Evolutionary conservation across 2,329 filamentous ascomycete species (phyloP), one percentile per base, ranked within the genome.

Genomic region (Colletotrichum tropicicola): DNA sequence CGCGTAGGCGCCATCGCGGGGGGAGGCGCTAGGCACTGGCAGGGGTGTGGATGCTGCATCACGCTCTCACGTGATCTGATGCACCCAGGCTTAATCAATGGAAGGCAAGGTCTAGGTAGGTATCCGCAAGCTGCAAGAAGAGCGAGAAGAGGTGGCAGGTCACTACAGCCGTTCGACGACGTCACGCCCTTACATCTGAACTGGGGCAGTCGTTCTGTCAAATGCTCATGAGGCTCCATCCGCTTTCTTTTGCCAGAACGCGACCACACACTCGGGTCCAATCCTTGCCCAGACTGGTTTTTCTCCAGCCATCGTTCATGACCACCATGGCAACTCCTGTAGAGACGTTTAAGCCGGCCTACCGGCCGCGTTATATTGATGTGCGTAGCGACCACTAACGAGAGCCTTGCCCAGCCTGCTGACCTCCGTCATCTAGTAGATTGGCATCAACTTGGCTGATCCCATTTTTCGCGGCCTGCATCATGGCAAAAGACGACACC

Each of bases 391-490:
- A 17, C 35, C 17, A 65, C 27, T 15, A 17, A 12, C 27, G 27
- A 19, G 10, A 3, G 32, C 7, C 10, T 17, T 51, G n/a, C n/a
- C n/a, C 41, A n/a, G 56, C 44, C 12, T 57, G 17, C 68, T 71
- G 30, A 71, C 59, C 9, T 35, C 13, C 12, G 10, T 37, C 15
- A 41, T 30, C 39, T 59, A 72, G 68, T 75, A 91, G 88, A 91
- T 99, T 73, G 96, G 95, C 62, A 98, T 99, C 83, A 99, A 99
- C 78, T 87, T 99, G 59, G 92, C 94, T 56, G 96, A 99, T 74
- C 92, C 92, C 55, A 93, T 98, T 65, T 99, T 95, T 78, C 87
- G 88, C 48, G 96, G 96, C 53, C 79, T 87, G 43, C 97, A 98
- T 74, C 91, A 97, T 74, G 93, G 92, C 72, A 94, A 90, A 67